Percentiles rank a stretch among this genome's conserved stretches.
These are phyloP conservation scores for Nakazawaea siamensis DNA, from an alignment of 805 yeast species.

Conservation along the genomic window DNA sequence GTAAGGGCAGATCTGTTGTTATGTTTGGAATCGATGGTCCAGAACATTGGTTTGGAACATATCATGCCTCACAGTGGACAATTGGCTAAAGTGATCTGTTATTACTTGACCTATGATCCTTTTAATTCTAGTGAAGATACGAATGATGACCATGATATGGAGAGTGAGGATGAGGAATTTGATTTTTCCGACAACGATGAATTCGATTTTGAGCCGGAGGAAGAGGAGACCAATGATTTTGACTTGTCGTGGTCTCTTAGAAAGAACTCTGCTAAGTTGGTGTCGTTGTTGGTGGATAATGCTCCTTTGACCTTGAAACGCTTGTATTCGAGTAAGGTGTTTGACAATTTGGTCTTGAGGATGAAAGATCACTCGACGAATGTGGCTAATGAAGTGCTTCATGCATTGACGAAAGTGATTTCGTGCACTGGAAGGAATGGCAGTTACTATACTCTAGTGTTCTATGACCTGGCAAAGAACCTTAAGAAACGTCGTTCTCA, in stretches of 20 bases:
- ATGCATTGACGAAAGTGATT: constrained; percentile 33
- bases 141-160: constrained; percentile 23
- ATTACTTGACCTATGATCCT: constrained; percentile 38
- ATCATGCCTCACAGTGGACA: constrained; percentile 20
- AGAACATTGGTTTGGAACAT: constrained; percentile 27
- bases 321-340: constrained; percentile 22
- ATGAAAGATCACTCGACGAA: constrained; percentile 36
- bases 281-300: constrained; percentile 27
- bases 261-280: constrained; percentile 36
- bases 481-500: constrained; percentile 13
- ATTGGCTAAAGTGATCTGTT: constrained; percentile 20
- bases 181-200: constrained; percentile 23
- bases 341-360: constrained; percentile 24
- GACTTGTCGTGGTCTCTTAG: constrained; percentile 61
- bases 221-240: constrained; percentile 26
- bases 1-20: constrained; percentile 41
- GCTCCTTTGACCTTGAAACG: constrained; percentile 28
- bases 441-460: constrained; percentile 21
- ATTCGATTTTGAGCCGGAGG: constrained; percentile 30
- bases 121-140: constrained; percentile 16
- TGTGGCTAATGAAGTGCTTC: constrained; percentile 43
- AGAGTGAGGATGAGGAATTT: constrained; percentile 30
- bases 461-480: constrained; percentile 16
- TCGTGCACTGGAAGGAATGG: constrained; percentile 21
- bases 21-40: constrained; percentile 30